Base-by-base conservation (phyloP, 305 asterid species). In the Solanum hybrid region DNA sequence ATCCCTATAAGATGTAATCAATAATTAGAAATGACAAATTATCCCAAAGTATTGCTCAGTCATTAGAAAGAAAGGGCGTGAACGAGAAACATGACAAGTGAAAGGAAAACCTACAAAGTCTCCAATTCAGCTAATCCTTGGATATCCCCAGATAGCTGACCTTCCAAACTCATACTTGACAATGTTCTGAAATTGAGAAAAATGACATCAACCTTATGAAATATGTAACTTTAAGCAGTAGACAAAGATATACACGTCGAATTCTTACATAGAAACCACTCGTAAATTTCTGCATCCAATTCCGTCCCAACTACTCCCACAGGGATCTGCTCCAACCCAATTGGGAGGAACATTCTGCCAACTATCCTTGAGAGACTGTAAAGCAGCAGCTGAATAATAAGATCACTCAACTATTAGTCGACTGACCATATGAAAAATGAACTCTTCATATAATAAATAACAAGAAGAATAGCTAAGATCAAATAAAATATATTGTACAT, bases 251-350 rank as follows among this genome's bases (percentile, higher is more conserved):
- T 22, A 15, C 10, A 29, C 3, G 4, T 73, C 34, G 82, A 69
- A 86, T 86, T 71, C 87, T 82, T 91, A 95, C 97, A 95, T 92
- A 69, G 97, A 92, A 87, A 91, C 51, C 24, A 95, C 92, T 24
- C 95, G 92, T 79, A 85, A 69, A 88, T 89, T 73, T 19, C 2
- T 77, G 93, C 98, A 95, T 86, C 87, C 82, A 26, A 95, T 92
- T 91, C 98, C 97, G 4, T 88, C 96, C 98, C 97, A 94, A 4
- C 24, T 69, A 86, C 12, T 69, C 76, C 94, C 96, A 89, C 98
- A 96, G 36, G 98, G 98, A 94, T 96, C 98, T 29, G 87, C 88
- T 14, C 95, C 94, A 22, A 36, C 87, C 98, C 98, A 96, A 86
- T 89, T 92, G 34, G 96, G 96, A 6, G 98, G 98, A 34, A 86